Base-by-base conservation (phyloP, 495 filamentous ascomycete genomes). In the Neurospora hispaniola region DNA sequence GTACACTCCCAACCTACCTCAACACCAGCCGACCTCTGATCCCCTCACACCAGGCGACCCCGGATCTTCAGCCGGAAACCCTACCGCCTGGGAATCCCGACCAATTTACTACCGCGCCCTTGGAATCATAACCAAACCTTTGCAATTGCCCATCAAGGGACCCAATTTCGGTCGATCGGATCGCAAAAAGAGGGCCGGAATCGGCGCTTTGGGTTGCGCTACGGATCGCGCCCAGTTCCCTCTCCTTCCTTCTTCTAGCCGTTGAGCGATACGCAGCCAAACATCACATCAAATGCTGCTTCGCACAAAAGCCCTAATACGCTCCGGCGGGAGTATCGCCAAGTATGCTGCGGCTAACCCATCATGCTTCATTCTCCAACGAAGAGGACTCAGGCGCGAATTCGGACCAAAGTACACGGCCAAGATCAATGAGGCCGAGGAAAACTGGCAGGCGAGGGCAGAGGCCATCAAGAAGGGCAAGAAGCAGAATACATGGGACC, bases 401-500 rank as follows among this genome's bases (percentile, higher is more conserved):
- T 73, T 89, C 27, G 86, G 85, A 16, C 79, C 82, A 69, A 78
- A 85, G 14, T 86, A 85, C 44, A 69, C 88, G 10, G 75, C 77
- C 62, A 90, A 88, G 74, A 80, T 83, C n/a, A 80, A 82, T 23
- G 85, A 87, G 20, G 90, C 89, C 0, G 81, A 87, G 71, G 44
- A 81, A 71, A 77, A 84, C 71, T 94, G 92, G 92, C 78, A 87
- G 38, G 72, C 74, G 62, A 80, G 82, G 62, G 89, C 90, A 3
- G 35, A 81, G 70, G 78, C 86, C 71, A 92, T 94, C 74, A 78
- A 86, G 73, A 80, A 82, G 0, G 93, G 92, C 40, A 82, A 89
- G 76, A 75, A 83, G 72, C 85, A 90, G 75, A 87, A 88, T 75
- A 89, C 93, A 74, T 88, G 89, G 76, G 84, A 88, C 48, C 81